phyloP scores from a whole-genome alignment of 164 flowering plant genomes.

The Chloranthus sessilifolius region DNA sequence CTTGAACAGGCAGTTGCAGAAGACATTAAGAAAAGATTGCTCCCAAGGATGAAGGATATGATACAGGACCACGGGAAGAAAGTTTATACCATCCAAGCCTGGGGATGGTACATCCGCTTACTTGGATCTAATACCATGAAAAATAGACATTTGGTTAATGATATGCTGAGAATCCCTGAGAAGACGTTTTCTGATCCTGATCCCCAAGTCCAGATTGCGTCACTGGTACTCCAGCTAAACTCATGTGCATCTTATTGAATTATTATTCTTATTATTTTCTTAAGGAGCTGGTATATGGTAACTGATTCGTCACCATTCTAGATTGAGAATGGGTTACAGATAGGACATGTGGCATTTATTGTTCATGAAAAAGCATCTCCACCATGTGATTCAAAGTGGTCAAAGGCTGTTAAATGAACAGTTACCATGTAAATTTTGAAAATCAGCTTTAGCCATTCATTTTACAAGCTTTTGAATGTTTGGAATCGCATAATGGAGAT shows the following conservation, averaged over 20 bases:
- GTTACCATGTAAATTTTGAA: too few species aligned
- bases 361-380: too few species aligned
- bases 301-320: too few species aligned
- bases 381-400: too few species aligned
- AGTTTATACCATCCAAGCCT: conserved; percentile 56
- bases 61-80: conserved; percentile 39
- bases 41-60: conserved; percentile 46
- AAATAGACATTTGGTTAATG: conserved; percentile 54
- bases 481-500: too few species aligned
- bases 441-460: too few species aligned
- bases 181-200: conserved; percentile 56
- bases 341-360: too few species aligned
- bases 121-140: conserved; percentile 50
- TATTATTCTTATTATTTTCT: too few species aligned
- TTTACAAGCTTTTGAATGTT: too few species aligned
- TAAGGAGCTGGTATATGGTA: too few species aligned
- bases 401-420: too few species aligned
- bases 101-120: conserved; percentile 79
- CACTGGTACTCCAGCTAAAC: conserved; percentile 41
- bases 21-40: conserved; percentile 53
- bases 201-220: conserved; percentile 61
- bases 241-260: background rate
- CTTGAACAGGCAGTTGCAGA: conserved; percentile 37
- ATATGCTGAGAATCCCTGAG: conserved; percentile 66
- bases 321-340: too few species aligned